Percentiles rank a stretch among this genome's conserved stretches.
phyloP scores from a whole-genome alignment of 169 alveolate species.

The Eimeria sp. region DNA sequence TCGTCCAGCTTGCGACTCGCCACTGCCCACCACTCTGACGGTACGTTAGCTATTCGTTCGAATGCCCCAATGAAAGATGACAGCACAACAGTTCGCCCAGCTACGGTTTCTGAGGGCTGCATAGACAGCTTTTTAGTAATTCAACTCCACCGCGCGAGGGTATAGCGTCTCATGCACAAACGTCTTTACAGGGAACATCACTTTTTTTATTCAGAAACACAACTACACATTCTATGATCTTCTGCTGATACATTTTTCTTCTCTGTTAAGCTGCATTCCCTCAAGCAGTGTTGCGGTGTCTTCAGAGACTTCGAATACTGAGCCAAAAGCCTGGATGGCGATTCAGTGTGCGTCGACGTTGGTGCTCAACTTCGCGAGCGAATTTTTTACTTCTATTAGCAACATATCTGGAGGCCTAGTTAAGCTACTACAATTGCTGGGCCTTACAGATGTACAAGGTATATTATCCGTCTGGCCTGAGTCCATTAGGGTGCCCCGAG shows the following conservation, averaged over 20 bases:
- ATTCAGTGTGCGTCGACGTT: slow-evolving; percentile 29
- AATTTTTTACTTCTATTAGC: slow-evolving; percentile 51
- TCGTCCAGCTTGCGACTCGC: slow-evolving; percentile 69
- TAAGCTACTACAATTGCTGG: slow-evolving; percentile 33
- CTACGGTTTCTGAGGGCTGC: not conserved
- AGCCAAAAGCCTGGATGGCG: not conserved
- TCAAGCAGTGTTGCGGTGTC: not conserved
- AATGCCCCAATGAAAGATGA: not conserved
- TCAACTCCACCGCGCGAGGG: not conserved
- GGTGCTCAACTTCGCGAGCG: slow-evolving; percentile 67
- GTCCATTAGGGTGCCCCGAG: slow-evolving; percentile 32
- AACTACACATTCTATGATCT: not conserved
- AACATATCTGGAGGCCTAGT: slow-evolving; percentile 51
- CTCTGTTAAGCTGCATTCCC: not conserved
- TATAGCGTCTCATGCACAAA: not conserved
- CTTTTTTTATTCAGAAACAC: not conserved
- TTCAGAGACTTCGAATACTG: slow-evolving; percentile 32
- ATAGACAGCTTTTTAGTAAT: not conserved
- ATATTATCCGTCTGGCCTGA: slow-evolving; percentile 73
- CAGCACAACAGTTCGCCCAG: not conserved
- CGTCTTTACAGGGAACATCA: not conserved
- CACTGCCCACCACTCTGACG: slow-evolving; percentile 3
- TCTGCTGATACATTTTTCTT: not conserved
- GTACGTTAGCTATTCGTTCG: slow-evolving; percentile 16
- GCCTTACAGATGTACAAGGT: slow-evolving; percentile 57